Conservation (phyloP, 192 early-diverging fungal species). For the Oehlia diaphana region DNA sequence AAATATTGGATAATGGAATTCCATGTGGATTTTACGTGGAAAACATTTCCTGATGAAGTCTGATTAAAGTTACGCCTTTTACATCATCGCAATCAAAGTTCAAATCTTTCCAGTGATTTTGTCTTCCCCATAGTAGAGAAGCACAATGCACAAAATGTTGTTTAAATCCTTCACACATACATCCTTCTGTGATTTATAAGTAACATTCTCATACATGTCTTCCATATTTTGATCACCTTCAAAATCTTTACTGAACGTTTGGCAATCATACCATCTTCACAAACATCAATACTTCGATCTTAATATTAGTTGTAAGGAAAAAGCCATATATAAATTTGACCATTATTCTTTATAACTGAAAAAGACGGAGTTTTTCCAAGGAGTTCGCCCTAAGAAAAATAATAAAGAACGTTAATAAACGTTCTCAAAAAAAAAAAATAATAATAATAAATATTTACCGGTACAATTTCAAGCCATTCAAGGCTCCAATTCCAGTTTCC, state of each 20-base stretch:
- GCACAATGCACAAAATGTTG: too few relatives aligned
- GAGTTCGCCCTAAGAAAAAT: too few relatives aligned
- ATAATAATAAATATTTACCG: too few relatives aligned
- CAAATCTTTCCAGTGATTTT: slow-evolving; percentile 56
- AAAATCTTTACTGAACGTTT: slow-evolving; percentile 57
- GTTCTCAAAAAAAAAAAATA: too few relatives aligned
- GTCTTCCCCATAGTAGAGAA: slow-evolving; percentile 53
- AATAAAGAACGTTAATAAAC: too few relatives aligned
- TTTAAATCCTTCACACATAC: slow-evolving; percentile 55
- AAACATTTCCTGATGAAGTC: background rate
- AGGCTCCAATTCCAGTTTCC: too few relatives aligned
- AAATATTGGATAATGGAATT: too few relatives aligned
- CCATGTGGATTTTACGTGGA: too few relatives aligned
- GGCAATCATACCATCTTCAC: slow-evolving; percentile 64
- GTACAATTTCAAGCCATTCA: too few relatives aligned
- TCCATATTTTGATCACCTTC: slow-evolving; percentile 49
- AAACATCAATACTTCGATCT: slow-evolving; percentile 52
- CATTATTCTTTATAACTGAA: slow-evolving; percentile 60
- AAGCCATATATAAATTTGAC: slow-evolving; percentile 59
- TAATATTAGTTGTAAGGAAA: slow-evolving; percentile 59
- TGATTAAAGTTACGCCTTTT: slow-evolving; percentile 51
- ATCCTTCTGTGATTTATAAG: slow-evolving; percentile 36
- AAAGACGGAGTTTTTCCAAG: slow-evolving; percentile 40
- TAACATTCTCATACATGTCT: slow-evolving; percentile 52
- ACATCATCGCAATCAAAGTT: slow-evolving; percentile 52